Evolutionary conservation across 139 green algal species (phyloP).

Genomic region (Monoraphidium neglectum): DNA sequence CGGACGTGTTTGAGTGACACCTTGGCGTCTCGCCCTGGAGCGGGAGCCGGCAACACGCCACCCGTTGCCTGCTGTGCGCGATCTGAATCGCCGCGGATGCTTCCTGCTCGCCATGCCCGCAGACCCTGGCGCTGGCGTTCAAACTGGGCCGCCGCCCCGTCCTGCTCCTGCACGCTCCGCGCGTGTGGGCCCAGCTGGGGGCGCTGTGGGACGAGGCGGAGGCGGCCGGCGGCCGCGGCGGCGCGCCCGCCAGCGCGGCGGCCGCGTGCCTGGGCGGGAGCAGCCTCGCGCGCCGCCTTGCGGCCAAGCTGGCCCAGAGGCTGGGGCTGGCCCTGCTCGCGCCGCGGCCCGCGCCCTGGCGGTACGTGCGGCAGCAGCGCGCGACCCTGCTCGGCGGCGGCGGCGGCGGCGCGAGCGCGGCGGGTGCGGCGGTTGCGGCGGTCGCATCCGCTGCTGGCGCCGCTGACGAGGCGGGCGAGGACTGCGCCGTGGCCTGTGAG

Average conservation of each 20-base stretch:
- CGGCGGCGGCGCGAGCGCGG: conserved; percentile 13
- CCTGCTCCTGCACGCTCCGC: conserved; percentile 46
- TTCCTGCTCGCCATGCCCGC: too few relatives aligned
- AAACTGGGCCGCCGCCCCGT: conserved; percentile 61
- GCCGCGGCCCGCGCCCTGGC: conserved; percentile 73
- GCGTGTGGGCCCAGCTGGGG: conserved; percentile 53
- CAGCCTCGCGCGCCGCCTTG: conserved; percentile 71
- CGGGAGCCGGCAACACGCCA: too few relatives aligned
- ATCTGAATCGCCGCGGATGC: too few relatives aligned
- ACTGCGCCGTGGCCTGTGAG: conserved; percentile 32
- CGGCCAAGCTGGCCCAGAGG: conserved; percentile 82
- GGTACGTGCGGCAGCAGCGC: conserved; percentile 64
- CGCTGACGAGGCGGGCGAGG: conserved; percentile 1
- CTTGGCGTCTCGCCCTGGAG: too few relatives aligned
- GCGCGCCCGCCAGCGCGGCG: background rate
- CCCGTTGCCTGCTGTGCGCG: too few relatives aligned
- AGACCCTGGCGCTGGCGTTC: conserved; percentile 71
- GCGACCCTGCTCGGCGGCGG: conserved; percentile 16
- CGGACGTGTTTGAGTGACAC: too few relatives aligned
- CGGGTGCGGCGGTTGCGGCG: conserved; percentile 7
- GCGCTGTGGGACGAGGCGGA: conserved; percentile 7
- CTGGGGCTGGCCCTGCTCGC: conserved; percentile 80
- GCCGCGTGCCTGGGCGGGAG: conserved; percentile 29
- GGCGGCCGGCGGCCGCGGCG: background rate
- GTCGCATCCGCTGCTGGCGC: background rate